Evolutionary conservation across 495 filamentous ascomycete species (phyloP).

Genomic region (Penicillium alfredii): DNA sequence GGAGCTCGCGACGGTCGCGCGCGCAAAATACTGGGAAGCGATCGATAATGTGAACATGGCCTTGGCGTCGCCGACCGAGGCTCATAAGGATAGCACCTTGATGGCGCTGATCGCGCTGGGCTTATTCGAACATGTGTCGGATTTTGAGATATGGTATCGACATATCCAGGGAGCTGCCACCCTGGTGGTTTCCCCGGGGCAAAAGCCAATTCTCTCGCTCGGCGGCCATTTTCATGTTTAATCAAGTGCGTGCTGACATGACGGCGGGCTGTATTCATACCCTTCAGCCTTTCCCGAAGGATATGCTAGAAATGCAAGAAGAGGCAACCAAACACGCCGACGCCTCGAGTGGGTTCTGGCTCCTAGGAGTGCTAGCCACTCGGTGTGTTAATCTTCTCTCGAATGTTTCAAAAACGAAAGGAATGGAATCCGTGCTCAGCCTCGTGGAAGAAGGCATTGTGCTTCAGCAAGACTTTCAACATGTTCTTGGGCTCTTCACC

Average conservation of each 20-base stretch:
- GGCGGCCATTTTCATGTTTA: constrained; percentile 47
- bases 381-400: constrained; percentile 16
- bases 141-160: constrained; percentile 40
- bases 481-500: constrained; percentile 9
- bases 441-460: constrained; percentile 16
- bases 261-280: constrained; percentile 17
- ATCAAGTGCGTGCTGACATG: constrained; percentile 42
- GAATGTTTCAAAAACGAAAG: constrained; percentile 3
- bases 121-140: constrained; percentile 51
- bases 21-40: constrained; percentile 37
- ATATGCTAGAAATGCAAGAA: constrained; percentile 22
- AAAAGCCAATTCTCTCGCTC: constrained; percentile 41
- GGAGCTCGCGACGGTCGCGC: constrained; percentile 29
- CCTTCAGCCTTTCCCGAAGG: constrained; percentile 16
- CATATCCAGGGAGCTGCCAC: constrained; percentile 51
- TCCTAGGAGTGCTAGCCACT: constrained; percentile 15
- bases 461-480: constrained; percentile 15
- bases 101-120: constrained; percentile 54
- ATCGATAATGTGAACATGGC: constrained; percentile 42
- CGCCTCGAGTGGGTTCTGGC: constrained; percentile 17
- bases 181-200: constrained; percentile 45
- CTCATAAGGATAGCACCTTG: constrained; percentile 53
- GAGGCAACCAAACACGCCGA: constrained; percentile 18
- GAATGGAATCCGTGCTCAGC: constrained; percentile 1
- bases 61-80: constrained; percentile 43